Evolutionary conservation across 225 moss, liverwort and hornwort genomes (phyloP).

Genomic region (Takakia lepidozioides): DNA sequence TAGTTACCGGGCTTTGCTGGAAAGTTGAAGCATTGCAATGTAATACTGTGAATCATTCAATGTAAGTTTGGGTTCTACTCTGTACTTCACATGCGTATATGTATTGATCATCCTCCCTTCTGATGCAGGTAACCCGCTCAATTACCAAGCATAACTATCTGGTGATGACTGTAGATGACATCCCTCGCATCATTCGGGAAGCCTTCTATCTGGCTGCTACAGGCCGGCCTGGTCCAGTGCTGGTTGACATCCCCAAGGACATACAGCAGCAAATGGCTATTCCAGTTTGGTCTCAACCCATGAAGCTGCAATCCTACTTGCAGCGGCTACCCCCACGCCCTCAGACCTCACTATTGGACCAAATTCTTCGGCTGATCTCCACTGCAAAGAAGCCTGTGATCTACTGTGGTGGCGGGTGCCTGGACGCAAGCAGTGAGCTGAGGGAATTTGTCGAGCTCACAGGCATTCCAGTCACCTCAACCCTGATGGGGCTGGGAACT

Average conservation of each 20-base stretch:
- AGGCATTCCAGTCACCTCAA: constrained; percentile 85
- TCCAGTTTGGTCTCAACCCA: constrained; percentile 83
- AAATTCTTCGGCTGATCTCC: constrained; percentile 71
- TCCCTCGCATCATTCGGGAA: constrained; percentile 82
- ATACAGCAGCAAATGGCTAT: constrained; percentile 93
- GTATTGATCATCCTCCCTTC: no score
- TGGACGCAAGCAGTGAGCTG: constrained; percentile 83
- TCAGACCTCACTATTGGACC: constrained; percentile 58
- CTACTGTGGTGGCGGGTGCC: constrained; percentile 89
- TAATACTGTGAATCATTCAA: no score
- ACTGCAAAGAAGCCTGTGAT: constrained; percentile 83
- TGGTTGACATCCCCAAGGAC: constrained; percentile 95
- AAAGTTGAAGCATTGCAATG: no score
- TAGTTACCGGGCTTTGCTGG: no score
- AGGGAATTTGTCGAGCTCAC: constrained; percentile 92
- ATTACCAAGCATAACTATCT: constrained; percentile 98
- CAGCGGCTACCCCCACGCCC: constrained; percentile 65
- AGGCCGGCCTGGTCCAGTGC: constrained; percentile 87
- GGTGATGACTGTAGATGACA: constrained; percentile 93
- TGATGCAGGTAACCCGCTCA: constrained; percentile 76
- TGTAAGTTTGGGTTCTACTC: no score
- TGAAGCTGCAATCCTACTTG: constrained; percentile 80
- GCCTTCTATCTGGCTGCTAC: constrained; percentile 93
- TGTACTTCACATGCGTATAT: no score
- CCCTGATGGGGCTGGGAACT: constrained; percentile 89